Evolutionary conservation across 352 stramenopile genomes (phyloP).

Genomic region (Phytophthora pistaciae): DNA sequence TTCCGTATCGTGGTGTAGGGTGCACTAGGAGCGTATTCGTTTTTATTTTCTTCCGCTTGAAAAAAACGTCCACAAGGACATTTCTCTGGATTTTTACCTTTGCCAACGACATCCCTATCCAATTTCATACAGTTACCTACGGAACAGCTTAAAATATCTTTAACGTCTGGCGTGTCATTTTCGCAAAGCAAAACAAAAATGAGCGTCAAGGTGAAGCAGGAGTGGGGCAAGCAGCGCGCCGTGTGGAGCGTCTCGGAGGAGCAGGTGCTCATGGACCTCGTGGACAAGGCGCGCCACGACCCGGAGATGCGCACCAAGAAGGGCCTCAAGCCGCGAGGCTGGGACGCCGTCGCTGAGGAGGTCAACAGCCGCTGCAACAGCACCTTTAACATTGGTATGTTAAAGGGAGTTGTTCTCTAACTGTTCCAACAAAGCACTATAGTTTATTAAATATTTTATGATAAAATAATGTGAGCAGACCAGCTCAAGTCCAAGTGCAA

Average conservation of each 20-base stretch:
- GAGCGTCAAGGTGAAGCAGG: constrained; percentile 22
- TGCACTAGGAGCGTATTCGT: not conserved
- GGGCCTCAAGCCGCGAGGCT: constrained; percentile 28
- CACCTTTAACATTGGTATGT: constrained; percentile 34
- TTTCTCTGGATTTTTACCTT: not conserved
- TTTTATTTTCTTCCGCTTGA: not conserved
- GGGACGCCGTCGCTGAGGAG: constrained; percentile 32
- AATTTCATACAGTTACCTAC: constrained; percentile 16
- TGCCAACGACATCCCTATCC: not conserved
- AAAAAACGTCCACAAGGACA: not conserved
- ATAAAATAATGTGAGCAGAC: constrained; percentile 18
- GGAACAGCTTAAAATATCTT: constrained; percentile 22
- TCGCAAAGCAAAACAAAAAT: constrained; percentile 13
- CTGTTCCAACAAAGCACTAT: not conserved
- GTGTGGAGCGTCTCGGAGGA: constrained; percentile 35
- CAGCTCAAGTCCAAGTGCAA: constrained; percentile 43
- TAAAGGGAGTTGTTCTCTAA: constrained; percentile 2
- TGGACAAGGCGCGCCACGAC: constrained; percentile 31
- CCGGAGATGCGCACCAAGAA: constrained; percentile 25
- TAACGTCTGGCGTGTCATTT: not conserved
- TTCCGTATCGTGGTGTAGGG: not conserved
- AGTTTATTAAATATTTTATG: not conserved
- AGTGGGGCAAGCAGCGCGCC: constrained; percentile 32
- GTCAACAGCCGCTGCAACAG: constrained; percentile 36
- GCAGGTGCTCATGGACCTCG: constrained; percentile 36